phyloP scores from a whole-genome alignment of 2,329 filamentous ascomycete genomes.

The Fusarium keratoplasticum region DNA sequence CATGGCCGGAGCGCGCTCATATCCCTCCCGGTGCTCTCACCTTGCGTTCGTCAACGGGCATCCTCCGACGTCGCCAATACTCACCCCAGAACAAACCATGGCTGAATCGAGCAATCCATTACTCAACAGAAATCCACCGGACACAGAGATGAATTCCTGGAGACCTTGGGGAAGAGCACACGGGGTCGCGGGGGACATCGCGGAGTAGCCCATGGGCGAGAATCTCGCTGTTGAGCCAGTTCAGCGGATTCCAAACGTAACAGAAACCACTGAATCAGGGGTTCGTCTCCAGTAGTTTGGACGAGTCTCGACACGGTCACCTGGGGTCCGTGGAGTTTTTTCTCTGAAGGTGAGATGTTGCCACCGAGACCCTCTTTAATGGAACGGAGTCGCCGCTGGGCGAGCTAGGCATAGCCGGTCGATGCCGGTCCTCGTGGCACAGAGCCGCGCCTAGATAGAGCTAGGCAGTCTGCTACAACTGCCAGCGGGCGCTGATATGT shows the following conservation, averaged over 20 bases:
- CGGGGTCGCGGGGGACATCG: slow-evolving; percentile 27
- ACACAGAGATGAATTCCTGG: not conserved
- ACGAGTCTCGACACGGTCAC: slow-evolving; percentile 11
- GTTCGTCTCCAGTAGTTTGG: slow-evolving; percentile 13
- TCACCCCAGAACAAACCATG: not conserved
- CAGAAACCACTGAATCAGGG: not conserved
- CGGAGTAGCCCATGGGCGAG: slow-evolving; percentile 8
- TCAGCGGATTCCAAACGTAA: slow-evolving; percentile 32
- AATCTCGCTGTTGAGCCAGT: not conserved
- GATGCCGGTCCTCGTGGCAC: slow-evolving; percentile 24
- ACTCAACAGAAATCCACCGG: slow-evolving; percentile 23
- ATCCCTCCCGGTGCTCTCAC: not conserved
- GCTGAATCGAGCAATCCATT: slow-evolving; percentile 5
- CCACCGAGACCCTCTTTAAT: slow-evolving; percentile 29
- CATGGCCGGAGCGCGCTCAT: not conserved
- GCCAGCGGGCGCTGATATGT: not conserved
- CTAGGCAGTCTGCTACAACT: not conserved
- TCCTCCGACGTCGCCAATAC: not conserved
- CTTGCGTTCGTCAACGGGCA: not conserved
- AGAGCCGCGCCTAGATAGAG: slow-evolving; percentile 3
- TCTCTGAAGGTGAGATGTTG: not conserved
- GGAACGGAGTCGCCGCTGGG: slow-evolving; percentile 15
- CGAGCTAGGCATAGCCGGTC: slow-evolving; percentile 32
- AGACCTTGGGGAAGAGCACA: slow-evolving; percentile 18
- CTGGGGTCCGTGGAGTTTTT: not conserved